Evolutionary conservation across 306 rosid genomes (phyloP).

Genomic region (Canavalia ensiformis): DNA sequence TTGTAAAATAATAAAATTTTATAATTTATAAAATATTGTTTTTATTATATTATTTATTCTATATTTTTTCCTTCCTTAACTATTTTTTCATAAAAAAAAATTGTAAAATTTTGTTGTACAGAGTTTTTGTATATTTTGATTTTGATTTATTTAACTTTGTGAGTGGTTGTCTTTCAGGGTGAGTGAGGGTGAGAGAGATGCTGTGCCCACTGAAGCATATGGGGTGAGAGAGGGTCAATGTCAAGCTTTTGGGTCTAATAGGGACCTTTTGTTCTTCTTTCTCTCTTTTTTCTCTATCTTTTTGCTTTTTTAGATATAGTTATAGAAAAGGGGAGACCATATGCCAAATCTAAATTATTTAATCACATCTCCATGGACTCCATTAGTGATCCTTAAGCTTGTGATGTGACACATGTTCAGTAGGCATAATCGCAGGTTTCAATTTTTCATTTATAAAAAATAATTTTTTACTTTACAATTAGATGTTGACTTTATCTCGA

Average conservation of each 20-base stretch:
- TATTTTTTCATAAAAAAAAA: too few relatives aligned
- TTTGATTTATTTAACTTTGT: background rate
- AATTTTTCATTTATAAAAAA: background rate
- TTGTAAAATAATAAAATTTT: too few relatives aligned
- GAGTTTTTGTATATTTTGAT: too few relatives aligned
- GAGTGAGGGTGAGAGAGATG: conserved; percentile 52
- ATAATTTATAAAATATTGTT: too few relatives aligned
- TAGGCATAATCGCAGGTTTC: background rate
- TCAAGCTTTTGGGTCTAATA: conserved; percentile 56
- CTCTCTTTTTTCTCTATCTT: background rate
- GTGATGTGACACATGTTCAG: background rate
- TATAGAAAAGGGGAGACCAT: conserved; percentile 25
- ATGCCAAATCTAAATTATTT: conserved; percentile 31
- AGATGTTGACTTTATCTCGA: too few relatives aligned
- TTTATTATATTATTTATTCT: too few relatives aligned
- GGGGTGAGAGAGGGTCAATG: conserved; percentile 49
- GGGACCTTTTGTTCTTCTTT: conserved; percentile 43
- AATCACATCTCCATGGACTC: background rate
- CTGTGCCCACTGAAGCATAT: conserved; percentile 68
- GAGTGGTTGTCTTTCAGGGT: conserved; percentile 51
- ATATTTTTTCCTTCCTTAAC: too few relatives aligned
- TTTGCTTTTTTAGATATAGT: conserved; percentile 40
- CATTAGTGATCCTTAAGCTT: background rate
- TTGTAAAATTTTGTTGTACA: too few relatives aligned
- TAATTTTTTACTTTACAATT: background rate